phyloP scores from a whole-genome alignment of 202 grass and related monocot genomes.

The Carex sylvatica region DNA sequence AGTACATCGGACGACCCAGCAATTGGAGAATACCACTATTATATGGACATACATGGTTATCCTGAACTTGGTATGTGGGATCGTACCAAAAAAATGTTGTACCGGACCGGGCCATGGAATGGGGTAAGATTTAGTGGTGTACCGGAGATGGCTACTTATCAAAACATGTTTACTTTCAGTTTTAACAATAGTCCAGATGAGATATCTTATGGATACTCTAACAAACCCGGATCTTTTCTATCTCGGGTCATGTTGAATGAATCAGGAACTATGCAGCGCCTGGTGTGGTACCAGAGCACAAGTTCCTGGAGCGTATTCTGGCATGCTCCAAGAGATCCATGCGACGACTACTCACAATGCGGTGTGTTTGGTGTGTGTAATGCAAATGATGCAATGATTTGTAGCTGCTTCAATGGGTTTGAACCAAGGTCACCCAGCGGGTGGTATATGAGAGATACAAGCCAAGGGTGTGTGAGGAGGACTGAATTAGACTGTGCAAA shows the following conservation, averaged over 20 bases:
- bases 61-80: conserved; percentile 19
- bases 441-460: conserved; percentile 24
- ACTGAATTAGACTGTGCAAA: conserved; percentile 12
- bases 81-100: not conserved
- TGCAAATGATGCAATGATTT: conserved; percentile 17
- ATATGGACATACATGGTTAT: conserved; percentile 25
- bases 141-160: conserved; percentile 28
- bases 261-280: conserved; percentile 36
- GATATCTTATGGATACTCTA: not conserved
- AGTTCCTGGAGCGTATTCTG: conserved; percentile 11
- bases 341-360: conserved; percentile 22
- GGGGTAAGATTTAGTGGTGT: conserved; percentile 27
- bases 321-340: not conserved
- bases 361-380: conserved; percentile 26
- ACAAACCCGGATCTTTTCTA: not conserved
- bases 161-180: conserved; percentile 9
- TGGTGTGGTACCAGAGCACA: conserved; percentile 31
- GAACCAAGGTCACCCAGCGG: conserved; percentile 3
- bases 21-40: conserved; percentile 24
- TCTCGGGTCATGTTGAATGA: conserved; percentile 30
- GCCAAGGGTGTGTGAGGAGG: conserved; percentile 27
- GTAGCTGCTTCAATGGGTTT: conserved; percentile 26
- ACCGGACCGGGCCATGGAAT: conserved; percentile 38
- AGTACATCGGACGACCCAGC: conserved; percentile 9
- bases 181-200: not conserved